These are phyloP conservation scores for Neurospora tetrasperma DNA, from an alignment of 495 filamentous ascomycete species.

Conservation along the genomic window DNA sequence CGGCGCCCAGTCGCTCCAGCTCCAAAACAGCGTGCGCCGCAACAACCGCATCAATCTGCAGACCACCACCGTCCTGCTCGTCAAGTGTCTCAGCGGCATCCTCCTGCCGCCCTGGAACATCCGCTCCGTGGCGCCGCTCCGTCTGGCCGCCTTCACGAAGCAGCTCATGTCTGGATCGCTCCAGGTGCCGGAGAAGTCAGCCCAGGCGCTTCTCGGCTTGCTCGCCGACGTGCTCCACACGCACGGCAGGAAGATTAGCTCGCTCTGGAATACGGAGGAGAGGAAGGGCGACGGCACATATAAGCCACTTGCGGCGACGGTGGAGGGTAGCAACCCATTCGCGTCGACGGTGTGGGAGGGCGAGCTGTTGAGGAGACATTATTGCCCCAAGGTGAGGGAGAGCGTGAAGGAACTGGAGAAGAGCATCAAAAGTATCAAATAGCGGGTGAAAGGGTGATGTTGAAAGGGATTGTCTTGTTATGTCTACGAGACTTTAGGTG, in stretches of 20 bases:
- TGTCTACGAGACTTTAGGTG: neutral
- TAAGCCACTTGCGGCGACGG: conserved; percentile 45
- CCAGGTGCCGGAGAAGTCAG: conserved; percentile 82
- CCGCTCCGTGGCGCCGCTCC: conserved; percentile 55
- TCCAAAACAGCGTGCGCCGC: conserved; percentile 37
- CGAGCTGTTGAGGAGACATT: conserved; percentile 74
- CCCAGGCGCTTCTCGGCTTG: conserved; percentile 63
- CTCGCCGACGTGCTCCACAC: conserved; percentile 61
- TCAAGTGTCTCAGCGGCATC: conserved; percentile 70
- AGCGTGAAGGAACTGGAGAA: conserved; percentile 64
- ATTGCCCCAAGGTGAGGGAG: conserved; percentile 73
- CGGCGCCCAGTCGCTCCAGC: conserved; percentile 66
- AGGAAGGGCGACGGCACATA: conserved; percentile 60
- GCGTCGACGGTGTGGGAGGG: conserved; percentile 89
- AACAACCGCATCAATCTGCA: conserved; percentile 63
- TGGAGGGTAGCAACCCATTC: conserved; percentile 81
- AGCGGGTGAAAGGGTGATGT: neutral
- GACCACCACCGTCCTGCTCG: conserved; percentile 80
- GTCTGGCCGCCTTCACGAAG: conserved; percentile 89
- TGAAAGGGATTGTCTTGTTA: neutral
- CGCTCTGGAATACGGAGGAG: conserved; percentile 55
- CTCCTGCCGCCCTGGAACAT: conserved; percentile 57
- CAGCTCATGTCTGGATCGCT: conserved; percentile 72
- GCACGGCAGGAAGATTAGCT: conserved; percentile 29
- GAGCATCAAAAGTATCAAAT: conserved; percentile 19